A percentile compares a stretch with the other conserved stretches of the same genome.
Evolutionary conservation across 1,139 yeast species (phyloP).

Genomic region (Candida albicans): DNA sequence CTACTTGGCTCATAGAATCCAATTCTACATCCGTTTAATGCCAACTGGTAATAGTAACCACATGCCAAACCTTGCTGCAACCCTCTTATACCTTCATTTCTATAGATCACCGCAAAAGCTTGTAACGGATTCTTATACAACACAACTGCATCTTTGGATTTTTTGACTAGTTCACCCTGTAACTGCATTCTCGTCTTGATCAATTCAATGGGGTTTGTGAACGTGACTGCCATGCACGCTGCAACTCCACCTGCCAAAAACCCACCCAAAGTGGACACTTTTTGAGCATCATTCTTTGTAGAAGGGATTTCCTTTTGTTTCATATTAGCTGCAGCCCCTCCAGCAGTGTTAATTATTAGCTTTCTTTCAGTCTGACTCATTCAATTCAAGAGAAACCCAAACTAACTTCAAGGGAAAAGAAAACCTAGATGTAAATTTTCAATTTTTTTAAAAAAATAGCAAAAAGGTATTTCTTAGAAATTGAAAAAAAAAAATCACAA

Average conservation of each 20-base stretch:
- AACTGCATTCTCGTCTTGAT: slow-evolving; percentile 95
- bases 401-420: too few species aligned
- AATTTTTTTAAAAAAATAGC: too few species aligned
- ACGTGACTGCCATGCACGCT: slow-evolving; percentile 96
- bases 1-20: slow-evolving; percentile 93
- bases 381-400: too few species aligned
- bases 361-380: slow-evolving; percentile 9
- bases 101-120: slow-evolving; percentile 72
- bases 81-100: slow-evolving; percentile 83
- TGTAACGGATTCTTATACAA: slow-evolving; percentile 82
- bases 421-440: too few species aligned
- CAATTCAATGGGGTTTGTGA: slow-evolving; percentile 92
- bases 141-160: slow-evolving; percentile 47
- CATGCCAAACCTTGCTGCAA: slow-evolving; percentile 83
- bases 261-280: slow-evolving; percentile 71
- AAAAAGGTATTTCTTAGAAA: too few species aligned
- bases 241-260: slow-evolving; percentile 93
- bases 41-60: slow-evolving; percentile 85
- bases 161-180: slow-evolving; percentile 81
- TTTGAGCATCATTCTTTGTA: slow-evolving; percentile 35
- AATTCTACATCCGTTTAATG: slow-evolving; percentile 88
- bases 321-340: neutral
- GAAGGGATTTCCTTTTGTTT: slow-evolving; percentile 21
- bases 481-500: too few species aligned
- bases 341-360: neutral